Conservation (phyloP, 768 basidiomycete species). For the Naganishia vaughanmartiniae region DNA sequence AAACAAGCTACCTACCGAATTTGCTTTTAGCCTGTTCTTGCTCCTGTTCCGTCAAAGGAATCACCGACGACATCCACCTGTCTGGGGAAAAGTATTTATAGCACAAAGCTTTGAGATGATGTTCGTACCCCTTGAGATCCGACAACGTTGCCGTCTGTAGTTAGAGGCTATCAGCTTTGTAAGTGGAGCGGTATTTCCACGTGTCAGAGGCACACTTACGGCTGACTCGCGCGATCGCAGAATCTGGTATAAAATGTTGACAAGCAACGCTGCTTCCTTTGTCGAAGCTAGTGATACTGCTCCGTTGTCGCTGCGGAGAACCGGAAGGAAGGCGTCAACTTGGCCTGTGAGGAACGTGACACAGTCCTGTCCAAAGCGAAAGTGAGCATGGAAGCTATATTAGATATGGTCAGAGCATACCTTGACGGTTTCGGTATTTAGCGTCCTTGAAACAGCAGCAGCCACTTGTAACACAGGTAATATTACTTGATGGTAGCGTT, state of each 20-base stretch:
- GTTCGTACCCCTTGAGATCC: slow-evolving; percentile 11
- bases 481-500: slow-evolving; percentile 24
- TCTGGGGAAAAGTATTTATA: slow-evolving; percentile 21
- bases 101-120: slow-evolving; percentile 5
- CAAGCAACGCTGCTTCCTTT: slow-evolving; percentile 1
- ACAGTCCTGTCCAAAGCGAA: slow-evolving; percentile 1
- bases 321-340: slow-evolving; percentile 13
- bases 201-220: background rate
- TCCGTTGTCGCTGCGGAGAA: slow-evolving; percentile 13
- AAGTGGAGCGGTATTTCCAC: background rate
- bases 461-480: slow-evolving; percentile 18
- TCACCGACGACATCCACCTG: slow-evolving; percentile 20
- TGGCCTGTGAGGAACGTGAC: slow-evolving; percentile 17
- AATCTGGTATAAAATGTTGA: slow-evolving; percentile 19
- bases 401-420: background rate
- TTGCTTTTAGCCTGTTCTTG: slow-evolving; percentile 3
- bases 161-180: background rate
- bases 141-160: background rate
- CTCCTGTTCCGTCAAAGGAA: slow-evolving; percentile 8
- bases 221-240: slow-evolving; percentile 2
- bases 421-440: slow-evolving; percentile 7
- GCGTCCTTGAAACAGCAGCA: slow-evolving; percentile 10
- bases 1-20: slow-evolving; percentile 7
- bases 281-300: background rate
- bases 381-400: background rate